A percentile compares a stretch with the other conserved stretches of the same genome.
Conservation (phyloP, 2,329 filamentous ascomycete genomes). For the Falciphora oryzae region DNA sequence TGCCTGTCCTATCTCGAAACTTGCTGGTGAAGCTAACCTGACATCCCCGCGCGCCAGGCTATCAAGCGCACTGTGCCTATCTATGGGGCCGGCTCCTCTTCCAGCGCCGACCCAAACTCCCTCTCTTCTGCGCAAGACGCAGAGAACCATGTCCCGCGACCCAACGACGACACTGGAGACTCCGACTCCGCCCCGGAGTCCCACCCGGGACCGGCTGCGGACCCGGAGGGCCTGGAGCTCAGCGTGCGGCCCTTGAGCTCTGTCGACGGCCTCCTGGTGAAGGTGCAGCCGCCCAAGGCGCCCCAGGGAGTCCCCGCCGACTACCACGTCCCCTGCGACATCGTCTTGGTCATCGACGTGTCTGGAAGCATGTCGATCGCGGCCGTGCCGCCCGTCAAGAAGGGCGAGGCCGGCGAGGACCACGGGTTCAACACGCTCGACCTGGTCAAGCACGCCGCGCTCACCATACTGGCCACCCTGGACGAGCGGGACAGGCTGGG, state of each 20-base stretch:
- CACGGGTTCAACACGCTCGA: conserved; percentile 51
- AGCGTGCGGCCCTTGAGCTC: conserved; percentile 29
- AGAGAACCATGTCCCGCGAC: neutral
- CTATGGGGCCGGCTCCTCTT: neutral
- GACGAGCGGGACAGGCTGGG: conserved; percentile 60
- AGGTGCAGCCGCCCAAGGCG: conserved; percentile 36
- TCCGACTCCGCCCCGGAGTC: neutral
- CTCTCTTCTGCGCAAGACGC: too few species aligned
- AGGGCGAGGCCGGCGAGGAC: conserved; percentile 35
- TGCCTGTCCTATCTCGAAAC: neutral
- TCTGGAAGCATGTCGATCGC: conserved; percentile 48
- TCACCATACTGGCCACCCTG: conserved; percentile 54
- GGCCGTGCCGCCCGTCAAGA: conserved; percentile 39
- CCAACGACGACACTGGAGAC: too few species aligned
- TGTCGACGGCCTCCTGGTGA: conserved; percentile 35
- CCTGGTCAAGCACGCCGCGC: conserved; percentile 53
- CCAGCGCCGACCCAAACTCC: too few species aligned
- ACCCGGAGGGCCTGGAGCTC: conserved; percentile 5
- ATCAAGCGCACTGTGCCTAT: neutral
- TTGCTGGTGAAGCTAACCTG: neutral
- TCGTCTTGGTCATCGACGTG: conserved; percentile 57
- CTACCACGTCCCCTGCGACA: conserved; percentile 47
- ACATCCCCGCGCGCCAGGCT: neutral
- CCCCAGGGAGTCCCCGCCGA: conserved; percentile 21
- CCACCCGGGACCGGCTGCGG: neutral